Base-by-base conservation (phyloP, 768 basidiomycete genomes). In the Psilocybe cubensis region DNA sequence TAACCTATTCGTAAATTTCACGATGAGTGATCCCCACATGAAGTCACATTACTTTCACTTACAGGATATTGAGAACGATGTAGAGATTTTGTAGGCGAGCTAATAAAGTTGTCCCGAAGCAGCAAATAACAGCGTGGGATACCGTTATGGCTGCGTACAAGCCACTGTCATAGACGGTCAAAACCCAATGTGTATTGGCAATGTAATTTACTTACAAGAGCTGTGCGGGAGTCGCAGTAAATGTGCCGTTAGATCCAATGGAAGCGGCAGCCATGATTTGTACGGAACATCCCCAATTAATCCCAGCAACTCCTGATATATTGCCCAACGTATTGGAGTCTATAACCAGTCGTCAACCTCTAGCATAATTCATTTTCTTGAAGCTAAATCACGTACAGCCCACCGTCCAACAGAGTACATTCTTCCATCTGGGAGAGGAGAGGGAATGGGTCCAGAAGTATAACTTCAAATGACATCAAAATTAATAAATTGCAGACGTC, bases 51-150 rank as follows among this genome's bases (percentile, higher is more conserved):
- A n/a, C 20, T n/a, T 21, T 44, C 12, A 74, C 85, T 55, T 68
- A 86, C 85, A 82, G 59, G 27, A 89, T 67, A 65, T 91, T 91
- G 41, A 92, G 72, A 20, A 79, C 61, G 35, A 91, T 80, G 63
- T 86, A 91, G 9, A 86, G 66, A 20, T 78, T 83, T 67, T 91
- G 89, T n/a, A 91, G 60, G 29, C 88, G 77, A 0, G 89, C 89
- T n/a, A 92, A 74, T 33, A 86, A 43, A 14, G 74, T 71, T 2
- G 88, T 88, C 4, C 81, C 85, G 11, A 88, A 73, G 59, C 86
- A 84, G 59, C 86, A 88, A n/a, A 87, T 65, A 0, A 83, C 47
- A 0, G 79, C 86, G 63, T 91, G 87, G 1, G 79, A 73, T 14
- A 86, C 50, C 9, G 91, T 61, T 40, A 91, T 66, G 1, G 76